phyloP scores from a whole-genome alignment of 768 basidiomycete species.

The Tylopilus cervinicoccineus region DNA sequence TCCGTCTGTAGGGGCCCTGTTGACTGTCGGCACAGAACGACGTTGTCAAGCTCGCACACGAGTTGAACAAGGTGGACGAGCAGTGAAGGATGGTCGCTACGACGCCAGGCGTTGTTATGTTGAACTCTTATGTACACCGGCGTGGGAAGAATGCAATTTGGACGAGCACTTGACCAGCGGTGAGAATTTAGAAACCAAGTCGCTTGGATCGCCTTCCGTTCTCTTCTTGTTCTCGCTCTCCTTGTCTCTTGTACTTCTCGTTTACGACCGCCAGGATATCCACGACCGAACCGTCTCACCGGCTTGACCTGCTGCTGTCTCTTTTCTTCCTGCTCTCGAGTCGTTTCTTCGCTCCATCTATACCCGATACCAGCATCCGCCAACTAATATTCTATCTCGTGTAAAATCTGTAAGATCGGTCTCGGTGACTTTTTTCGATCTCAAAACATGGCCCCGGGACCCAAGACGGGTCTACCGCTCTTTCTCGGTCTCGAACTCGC shows the following conservation, averaged over 20 bases:
- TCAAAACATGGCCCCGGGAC: conserved; percentile 29
- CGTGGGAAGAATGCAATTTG: conserved; percentile 29
- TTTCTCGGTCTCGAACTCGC: conserved; percentile 87
- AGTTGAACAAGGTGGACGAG: conserved; percentile 42
- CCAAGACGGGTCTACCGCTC: conserved; percentile 46
- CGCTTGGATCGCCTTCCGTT: conserved; percentile 12
- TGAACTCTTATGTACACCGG: conserved; percentile 9
- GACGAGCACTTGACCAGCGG: conserved; percentile 10
- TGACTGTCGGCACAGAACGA: conserved; percentile 35
- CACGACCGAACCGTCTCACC: conserved; percentile 9
- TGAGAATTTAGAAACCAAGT: conserved; percentile 16
- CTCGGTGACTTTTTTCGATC: conserved; percentile 3
- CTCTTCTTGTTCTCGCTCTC: conserved; percentile 9
- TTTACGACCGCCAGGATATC: conserved; percentile 28
- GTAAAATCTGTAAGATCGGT: conserved; percentile 5
- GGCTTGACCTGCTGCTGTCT: conserved; percentile 3
- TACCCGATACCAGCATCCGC: conserved; percentile 30
- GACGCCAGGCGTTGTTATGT: background rate
- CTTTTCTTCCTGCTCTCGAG: conserved; percentile 13
- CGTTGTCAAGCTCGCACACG: conserved; percentile 49
- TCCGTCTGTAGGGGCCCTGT: background rate
- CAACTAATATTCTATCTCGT: conserved; percentile 14
- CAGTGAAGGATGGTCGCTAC: conserved; percentile 2
- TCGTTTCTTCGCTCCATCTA: conserved; percentile 11
- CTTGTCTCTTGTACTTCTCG: conserved; percentile 11